Base-by-base conservation (phyloP, 1,139 yeast species). In the Debaryomyces fabryi region DNA sequence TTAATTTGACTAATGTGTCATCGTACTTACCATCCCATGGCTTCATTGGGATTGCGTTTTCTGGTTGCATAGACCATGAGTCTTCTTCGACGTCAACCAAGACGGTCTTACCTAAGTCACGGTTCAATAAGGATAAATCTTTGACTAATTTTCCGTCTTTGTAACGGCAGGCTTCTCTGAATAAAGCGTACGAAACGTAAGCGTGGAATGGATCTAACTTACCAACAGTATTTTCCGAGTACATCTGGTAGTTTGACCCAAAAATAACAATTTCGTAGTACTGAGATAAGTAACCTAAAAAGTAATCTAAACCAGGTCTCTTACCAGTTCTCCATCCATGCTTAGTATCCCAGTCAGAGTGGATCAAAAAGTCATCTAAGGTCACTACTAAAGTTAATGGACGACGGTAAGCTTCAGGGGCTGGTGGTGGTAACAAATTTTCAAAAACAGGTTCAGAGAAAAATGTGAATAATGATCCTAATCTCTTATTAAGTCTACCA, bases 291-390 rank as follows among this genome's bases (percentile, higher is more conserved):
- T 93, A 93, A 33, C 96, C 96, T 67, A 93, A 76, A 74, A 93
- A 93, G 76, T 95, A 95, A 71, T 95, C 99, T 53, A 90, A 84
- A 51, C 99, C 99, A 39, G 99, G 99, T 74, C 99, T 88, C 78
- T 95, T 95, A 39, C 96, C 98, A 18, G 98, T 93, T 74, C 96
- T 85, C 99, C 99, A 93, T 47, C 99, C 99, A 64, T 85, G 80
- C 68, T 89, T 84, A 57, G 91, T 84, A 51, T 88, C 83, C 99
- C 99, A 93, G 52, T 86, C 89, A 42, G 96, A 86, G 69, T 93
- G 97, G 52, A 92, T 83, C 65, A 93, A 79, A 53, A 93, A 76
- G 64, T 93, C 99, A 58, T 93, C 99, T 60, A 93, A 79, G 24
- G 91, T 86, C 57, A 93, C 71, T 5, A 93, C 97, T 58, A 93